Conservation (phyloP, 2,329 filamentous ascomycete species). For the Diaporthe ampelina region DNA sequence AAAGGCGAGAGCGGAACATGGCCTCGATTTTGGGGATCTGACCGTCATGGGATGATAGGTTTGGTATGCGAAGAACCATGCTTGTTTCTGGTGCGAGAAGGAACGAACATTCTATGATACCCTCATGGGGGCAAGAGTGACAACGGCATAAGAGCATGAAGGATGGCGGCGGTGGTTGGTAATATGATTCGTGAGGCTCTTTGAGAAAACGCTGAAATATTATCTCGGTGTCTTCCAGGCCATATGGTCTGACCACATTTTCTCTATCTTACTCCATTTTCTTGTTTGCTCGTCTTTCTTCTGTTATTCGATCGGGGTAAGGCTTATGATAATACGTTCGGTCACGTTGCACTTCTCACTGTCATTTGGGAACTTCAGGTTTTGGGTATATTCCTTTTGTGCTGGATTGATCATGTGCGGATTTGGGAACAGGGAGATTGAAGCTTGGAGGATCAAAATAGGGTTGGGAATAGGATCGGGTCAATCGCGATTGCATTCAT, state of each 20-base stretch:
- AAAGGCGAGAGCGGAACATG: background rate
- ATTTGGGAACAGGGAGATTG: background rate
- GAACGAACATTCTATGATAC: background rate
- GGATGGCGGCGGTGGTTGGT: background rate
- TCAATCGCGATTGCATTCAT: background rate
- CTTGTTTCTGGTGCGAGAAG: background rate
- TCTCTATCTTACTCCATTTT: background rate
- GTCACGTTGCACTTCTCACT: background rate
- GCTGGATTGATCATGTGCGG: background rate
- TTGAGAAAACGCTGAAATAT: conserved; percentile 20
- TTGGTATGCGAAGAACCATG: background rate
- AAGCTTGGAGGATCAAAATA: conserved; percentile 1
- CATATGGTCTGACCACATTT: background rate
- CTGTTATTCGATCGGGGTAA: background rate
- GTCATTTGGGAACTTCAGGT: background rate
- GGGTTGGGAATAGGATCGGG: background rate
- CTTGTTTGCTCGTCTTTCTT: background rate
- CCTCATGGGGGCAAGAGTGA: background rate
- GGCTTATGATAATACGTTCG: background rate
- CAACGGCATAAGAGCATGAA: background rate
- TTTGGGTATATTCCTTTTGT: background rate
- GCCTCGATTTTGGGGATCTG: background rate
- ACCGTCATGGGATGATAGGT: background rate
- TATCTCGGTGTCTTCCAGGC: conserved; percentile 28
- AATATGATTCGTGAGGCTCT: conserved; percentile 14